phyloP scores from a whole-genome alignment of 2,329 filamentous ascomycete species.

The Drechmeria coniospora region DNA sequence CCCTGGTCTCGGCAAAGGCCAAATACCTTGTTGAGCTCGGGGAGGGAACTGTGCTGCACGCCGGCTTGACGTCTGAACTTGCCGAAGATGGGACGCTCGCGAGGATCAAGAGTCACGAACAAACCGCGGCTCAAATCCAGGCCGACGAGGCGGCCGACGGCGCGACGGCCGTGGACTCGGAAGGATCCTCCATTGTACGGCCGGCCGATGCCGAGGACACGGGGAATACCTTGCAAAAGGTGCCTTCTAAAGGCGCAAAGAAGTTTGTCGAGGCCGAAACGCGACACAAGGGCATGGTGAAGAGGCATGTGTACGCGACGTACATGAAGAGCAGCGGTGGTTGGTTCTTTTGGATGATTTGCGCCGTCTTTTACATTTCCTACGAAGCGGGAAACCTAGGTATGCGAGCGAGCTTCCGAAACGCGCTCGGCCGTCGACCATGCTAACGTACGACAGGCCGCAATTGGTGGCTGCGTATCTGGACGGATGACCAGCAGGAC shows the following conservation, averaged over 20 bases:
- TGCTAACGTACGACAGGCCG: conserved; percentile 19
- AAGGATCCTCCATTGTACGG: conserved; percentile 27
- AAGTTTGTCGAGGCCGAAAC: conserved; percentile 66
- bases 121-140: conserved; percentile 25
- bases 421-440: neutral
- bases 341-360: conserved; percentile 40
- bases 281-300: conserved; percentile 56
- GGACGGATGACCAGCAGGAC: conserved; percentile 28
- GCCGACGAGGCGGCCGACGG: conserved; percentile 29
- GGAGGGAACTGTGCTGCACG: conserved; percentile 48
- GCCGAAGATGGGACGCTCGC: conserved; percentile 38
- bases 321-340: conserved; percentile 56
- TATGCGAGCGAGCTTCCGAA: conserved; percentile 11
- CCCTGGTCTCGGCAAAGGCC: conserved; percentile 52
- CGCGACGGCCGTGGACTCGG: conserved; percentile 38
- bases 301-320: conserved; percentile 46
- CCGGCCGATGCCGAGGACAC: conserved; percentile 22
- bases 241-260: conserved; percentile 37
- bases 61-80: conserved; percentile 52
- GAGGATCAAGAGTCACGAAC: conserved; percentile 41
- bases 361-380: conserved; percentile 35
- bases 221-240: conserved; percentile 28
- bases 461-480: conserved; percentile 49
- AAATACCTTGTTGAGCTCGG: conserved; percentile 62
- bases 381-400: conserved; percentile 41